Evolutionary conservation across 768 basidiomycete genomes (phyloP).

Genomic region (Hypholoma sublateritium): DNA sequence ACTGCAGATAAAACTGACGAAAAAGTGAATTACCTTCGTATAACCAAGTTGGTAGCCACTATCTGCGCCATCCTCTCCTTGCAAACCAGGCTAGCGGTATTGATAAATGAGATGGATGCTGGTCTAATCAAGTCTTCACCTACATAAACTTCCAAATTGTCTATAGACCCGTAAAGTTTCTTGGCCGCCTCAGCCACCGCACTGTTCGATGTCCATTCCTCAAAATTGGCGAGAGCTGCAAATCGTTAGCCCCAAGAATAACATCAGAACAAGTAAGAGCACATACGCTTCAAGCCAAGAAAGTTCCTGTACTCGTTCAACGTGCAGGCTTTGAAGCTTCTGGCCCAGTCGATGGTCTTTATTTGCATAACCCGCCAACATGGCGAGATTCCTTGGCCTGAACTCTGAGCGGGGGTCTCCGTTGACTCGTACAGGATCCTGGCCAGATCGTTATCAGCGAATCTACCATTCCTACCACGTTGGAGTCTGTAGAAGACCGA

Average conservation of each 20-base stretch:
- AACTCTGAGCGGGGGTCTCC: conserved; percentile 10
- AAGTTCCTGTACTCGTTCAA: conserved; percentile 6
- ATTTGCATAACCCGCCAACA: neutral
- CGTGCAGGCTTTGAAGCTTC: neutral
- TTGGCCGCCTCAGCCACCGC: neutral
- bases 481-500: neutral
- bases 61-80: neutral
- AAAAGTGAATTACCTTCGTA: conserved; percentile 20
- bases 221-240: neutral
- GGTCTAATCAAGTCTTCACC: neutral
- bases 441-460: conserved; percentile 15
- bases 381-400: neutral
- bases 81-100: neutral
- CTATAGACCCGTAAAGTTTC: neutral
- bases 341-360: neutral
- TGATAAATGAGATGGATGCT: too few species aligned
- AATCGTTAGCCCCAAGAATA: neutral
- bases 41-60: conserved; percentile 21
- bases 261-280: neutral
- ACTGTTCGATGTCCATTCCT: neutral
- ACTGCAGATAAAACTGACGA: too few species aligned
- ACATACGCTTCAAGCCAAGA: conserved; percentile 7
- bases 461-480: conserved; percentile 11
- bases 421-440: conserved; percentile 22
- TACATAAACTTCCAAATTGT: conserved; percentile 3